Base-by-base conservation (phyloP, 257 asterid species). In the Orobanche coerulescens region DNA sequence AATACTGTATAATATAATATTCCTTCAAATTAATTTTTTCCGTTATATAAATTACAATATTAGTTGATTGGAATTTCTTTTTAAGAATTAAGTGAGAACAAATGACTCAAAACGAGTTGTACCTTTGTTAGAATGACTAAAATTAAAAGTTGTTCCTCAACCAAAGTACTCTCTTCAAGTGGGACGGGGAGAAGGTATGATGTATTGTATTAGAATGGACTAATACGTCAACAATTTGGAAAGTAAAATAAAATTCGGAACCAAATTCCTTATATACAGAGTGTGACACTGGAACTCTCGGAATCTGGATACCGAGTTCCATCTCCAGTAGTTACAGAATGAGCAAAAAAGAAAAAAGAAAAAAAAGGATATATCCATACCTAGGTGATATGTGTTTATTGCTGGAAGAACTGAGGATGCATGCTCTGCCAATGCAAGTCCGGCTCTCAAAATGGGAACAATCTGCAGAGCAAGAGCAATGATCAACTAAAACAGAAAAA, bases 361-460 rank as follows among this genome's bases (percentile, higher is more conserved):
- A 65, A 47, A 4, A 68, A 65, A 25, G 6, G 9, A 9, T 20
- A 2, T 24, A 47, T 24, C 52, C 70, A 62, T 76, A 93, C 99
- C 99, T 65, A 93, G 69, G 81, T 93, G 99, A 71, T 84, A 86
- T 54, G 84, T 93, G 56, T 77, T 89, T 57, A 83, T 83, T 14
- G 95, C 85, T 1, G 99, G 96, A 68, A 93, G 79, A 77, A 93
- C 61, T 64, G 94, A 82, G 50, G 96, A 66, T 61, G 96, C 97
- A 67, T 88, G 83, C 77, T 93, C 99, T 9, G 99, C 95, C 74
- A 93, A 83, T 61, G 95, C 99, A 69, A 93, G 94, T 62, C 99
- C 99, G 66, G 97, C 99, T 75, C 99, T 89, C 92, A 93, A 72
- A 71, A 93, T 86, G 64, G 99, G 99, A 75, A 93, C 79, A 70